A percentile compares a stretch with the other conserved stretches of the same genome.
phyloP scores from a whole-genome alignment of 2,329 filamentous ascomycete species.

The Alternaria gansuensis region DNA sequence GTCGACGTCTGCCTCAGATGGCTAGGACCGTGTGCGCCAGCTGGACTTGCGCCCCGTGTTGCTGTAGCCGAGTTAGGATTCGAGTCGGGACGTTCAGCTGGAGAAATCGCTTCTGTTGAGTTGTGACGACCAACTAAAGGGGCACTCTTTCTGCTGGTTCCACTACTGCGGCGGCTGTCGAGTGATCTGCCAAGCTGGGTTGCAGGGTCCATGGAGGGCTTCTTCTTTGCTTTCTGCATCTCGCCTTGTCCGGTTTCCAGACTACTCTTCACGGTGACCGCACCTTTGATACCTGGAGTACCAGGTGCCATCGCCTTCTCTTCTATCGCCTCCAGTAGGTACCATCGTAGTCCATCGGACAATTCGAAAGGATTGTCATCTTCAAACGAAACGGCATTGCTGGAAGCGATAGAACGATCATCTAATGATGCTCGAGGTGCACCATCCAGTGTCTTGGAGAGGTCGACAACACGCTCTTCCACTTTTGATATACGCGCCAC shows the following conservation, averaged over 20 bases:
- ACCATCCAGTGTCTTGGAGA: conserved; percentile 77
- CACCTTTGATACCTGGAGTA: conserved; percentile 84
- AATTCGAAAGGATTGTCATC: conserved; percentile 98
- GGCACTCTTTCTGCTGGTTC: conserved; percentile 79
- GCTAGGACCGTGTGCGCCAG: conserved; percentile 44
- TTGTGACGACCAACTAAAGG: conserved; percentile 47
- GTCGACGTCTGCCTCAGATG: conserved; percentile 47
- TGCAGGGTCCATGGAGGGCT: conserved; percentile 57
- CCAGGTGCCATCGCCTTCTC: conserved; percentile 88
- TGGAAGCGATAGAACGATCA: conserved; percentile 60
- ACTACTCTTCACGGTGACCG: conserved; percentile 88
- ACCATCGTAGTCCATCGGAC: conserved; percentile 94
- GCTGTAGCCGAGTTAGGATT: conserved; percentile 42
- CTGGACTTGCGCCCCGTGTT: conserved; percentile 46
- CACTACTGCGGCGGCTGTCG: conserved; percentile 89
- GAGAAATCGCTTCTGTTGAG: conserved; percentile 40
- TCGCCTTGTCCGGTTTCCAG: conserved; percentile 86
- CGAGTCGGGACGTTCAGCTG: conserved; percentile 36
- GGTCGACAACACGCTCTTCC: conserved; percentile 90
- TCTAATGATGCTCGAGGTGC: conserved; percentile 55
- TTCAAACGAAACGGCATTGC: conserved; percentile 67
- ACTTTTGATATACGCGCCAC: conserved; percentile 90
- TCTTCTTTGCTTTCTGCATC: conserved; percentile 57
- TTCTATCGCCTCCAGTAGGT: conserved; percentile 90
- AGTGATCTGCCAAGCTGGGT: conserved; percentile 78